These are phyloP conservation scores for Litchi chinensis DNA, from an alignment of 345 rosid species.

Conservation along the genomic window DNA sequence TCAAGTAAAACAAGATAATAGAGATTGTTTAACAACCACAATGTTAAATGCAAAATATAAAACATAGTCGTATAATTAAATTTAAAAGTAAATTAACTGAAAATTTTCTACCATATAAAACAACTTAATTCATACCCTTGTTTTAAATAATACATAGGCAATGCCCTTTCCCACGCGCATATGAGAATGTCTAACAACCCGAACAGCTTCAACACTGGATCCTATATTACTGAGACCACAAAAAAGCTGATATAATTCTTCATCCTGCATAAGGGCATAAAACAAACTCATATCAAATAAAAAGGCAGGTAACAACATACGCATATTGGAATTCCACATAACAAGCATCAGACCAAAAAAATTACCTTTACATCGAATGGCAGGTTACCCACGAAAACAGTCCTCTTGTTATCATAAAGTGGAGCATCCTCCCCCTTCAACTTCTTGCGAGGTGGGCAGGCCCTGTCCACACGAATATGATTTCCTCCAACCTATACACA, in stretches of 20 bases:
- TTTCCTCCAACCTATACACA: slow-evolving; percentile 71
- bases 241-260: slow-evolving; percentile 87
- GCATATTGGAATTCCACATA: neutral
- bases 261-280: slow-evolving; percentile 56
- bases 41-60: neutral
- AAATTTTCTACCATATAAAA: neutral
- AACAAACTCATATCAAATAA: neutral
- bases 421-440: slow-evolving; percentile 60
- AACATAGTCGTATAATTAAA: neutral
- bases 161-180: slow-evolving; percentile 90
- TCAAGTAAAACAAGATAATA: neutral
- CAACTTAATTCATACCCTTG: slow-evolving; percentile 55
- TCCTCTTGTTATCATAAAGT: slow-evolving; percentile 79
- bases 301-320: slow-evolving; percentile 9
- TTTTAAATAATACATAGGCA: slow-evolving; percentile 87
- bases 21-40: neutral
- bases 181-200: slow-evolving; percentile 86
- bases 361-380: slow-evolving; percentile 96
- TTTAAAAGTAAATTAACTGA: neutral
- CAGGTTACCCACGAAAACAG: slow-evolving; percentile 90
- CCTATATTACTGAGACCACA: slow-evolving; percentile 55
- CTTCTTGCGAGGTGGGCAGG: slow-evolving; percentile 95
- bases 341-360: neutral
- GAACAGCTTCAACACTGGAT: slow-evolving; percentile 83
- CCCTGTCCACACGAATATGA: slow-evolving; percentile 94